Percentiles rank a stretch among this genome's conserved stretches.
These are phyloP conservation scores for Suaeda aralocaspica DNA, from an alignment of 148 eudicot genomes.

Conservation along the genomic window DNA sequence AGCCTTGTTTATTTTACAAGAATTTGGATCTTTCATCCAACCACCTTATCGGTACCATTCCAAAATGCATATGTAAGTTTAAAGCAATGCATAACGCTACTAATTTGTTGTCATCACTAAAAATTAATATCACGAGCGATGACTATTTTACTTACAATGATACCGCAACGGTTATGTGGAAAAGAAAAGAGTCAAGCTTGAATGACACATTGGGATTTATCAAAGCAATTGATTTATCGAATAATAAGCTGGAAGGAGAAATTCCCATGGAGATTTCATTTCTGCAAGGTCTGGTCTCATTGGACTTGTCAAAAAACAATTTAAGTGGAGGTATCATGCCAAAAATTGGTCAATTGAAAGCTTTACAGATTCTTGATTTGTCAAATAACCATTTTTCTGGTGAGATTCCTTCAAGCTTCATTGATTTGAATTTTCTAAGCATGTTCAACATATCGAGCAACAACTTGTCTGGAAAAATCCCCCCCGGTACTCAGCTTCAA, in stretches of 20 bases:
- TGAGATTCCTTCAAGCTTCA: slow-evolving; percentile 15
- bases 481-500: slow-evolving; percentile 15
- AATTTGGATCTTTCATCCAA: slow-evolving; percentile 10
- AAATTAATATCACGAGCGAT: too few relatives aligned
- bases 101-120: neutral
- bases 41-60: neutral
- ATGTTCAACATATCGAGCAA: slow-evolving; percentile 16
- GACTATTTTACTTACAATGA: neutral
- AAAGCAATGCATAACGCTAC: neutral
- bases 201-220: neutral
- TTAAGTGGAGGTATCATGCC: slow-evolving; percentile 13
- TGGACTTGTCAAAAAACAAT: slow-evolving; percentile 17
- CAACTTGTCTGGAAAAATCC: slow-evolving; percentile 16
- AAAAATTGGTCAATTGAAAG: slow-evolving; percentile 10
- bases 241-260: slow-evolving; percentile 13
- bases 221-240: slow-evolving; percentile 9
- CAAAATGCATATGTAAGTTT: slow-evolving; percentile 9
- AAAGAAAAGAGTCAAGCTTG: neutral
- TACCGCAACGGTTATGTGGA: slow-evolving; percentile 9
- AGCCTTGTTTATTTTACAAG: slow-evolving; percentile 4
- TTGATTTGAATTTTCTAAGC: neutral
- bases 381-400: slow-evolving; percentile 18
- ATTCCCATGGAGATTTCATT: slow-evolving; percentile 10
- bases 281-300: neutral
- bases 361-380: slow-evolving; percentile 12